Percentiles rank a stretch among this genome's conserved stretches.
Evolutionary conservation across 164 flowering plant species (phyloP).

Genomic region (Buxus sempervirens): DNA sequence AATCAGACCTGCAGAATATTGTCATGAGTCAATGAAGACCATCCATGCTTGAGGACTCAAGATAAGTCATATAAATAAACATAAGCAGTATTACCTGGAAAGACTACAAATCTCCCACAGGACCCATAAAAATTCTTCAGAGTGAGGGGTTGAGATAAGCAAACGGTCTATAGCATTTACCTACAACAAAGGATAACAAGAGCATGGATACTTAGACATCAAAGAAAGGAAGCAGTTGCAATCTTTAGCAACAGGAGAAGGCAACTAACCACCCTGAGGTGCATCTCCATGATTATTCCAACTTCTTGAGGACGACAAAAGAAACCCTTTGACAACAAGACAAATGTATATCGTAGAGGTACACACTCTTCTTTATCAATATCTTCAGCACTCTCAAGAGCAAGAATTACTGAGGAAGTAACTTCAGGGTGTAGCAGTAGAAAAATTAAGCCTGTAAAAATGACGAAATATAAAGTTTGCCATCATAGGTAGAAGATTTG

Average conservation of each 20-base stretch:
- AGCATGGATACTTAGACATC: background rate
- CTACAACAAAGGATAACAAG: slow-evolving; percentile 34
- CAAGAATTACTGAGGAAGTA: slow-evolving; percentile 51
- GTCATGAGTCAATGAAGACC: background rate
- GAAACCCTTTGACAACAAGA: slow-evolving; percentile 75
- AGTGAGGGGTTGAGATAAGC: slow-evolving; percentile 49
- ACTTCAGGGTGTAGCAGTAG: slow-evolving; percentile 75
- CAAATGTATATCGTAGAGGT: slow-evolving; percentile 81
- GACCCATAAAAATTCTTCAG: slow-evolving; percentile 85
- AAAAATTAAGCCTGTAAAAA: slow-evolving; percentile 63
- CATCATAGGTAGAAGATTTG: background rate
- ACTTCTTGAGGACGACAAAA: slow-evolving; percentile 64
- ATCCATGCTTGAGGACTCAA: background rate
- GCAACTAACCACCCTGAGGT: slow-evolving; percentile 78
- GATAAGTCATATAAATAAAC: slow-evolving; percentile 5
- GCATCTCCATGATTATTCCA: slow-evolving; percentile 65
- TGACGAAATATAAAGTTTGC: slow-evolving; percentile 1
- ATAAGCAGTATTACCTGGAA: slow-evolving; percentile 54
- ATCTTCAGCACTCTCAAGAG: slow-evolving; percentile 57
- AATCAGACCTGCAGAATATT: slow-evolving; percentile 68
- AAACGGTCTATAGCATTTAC: slow-evolving; percentile 74
- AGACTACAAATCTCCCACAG: slow-evolving; percentile 91
- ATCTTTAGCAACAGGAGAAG: background rate
- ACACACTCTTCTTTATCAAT: slow-evolving; percentile 53
- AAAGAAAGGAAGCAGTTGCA: background rate